These are phyloP conservation scores for Monascus purpureus DNA, from an alignment of 495 filamentous ascomycete genomes.

Conservation along the genomic window DNA sequence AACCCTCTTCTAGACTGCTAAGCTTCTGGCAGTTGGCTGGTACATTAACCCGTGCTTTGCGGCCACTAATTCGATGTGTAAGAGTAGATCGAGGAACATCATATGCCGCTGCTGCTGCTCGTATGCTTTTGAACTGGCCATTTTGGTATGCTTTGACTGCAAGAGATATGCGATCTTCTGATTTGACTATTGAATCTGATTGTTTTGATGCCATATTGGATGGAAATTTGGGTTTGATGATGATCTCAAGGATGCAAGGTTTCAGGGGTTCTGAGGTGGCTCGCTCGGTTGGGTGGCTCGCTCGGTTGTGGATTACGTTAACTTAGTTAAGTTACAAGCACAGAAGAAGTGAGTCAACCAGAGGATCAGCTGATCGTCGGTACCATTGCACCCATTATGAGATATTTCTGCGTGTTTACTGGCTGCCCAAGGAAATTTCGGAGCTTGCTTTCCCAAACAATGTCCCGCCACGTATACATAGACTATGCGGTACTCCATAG, in stretches of 20 bases:
- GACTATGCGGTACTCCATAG: too few species aligned
- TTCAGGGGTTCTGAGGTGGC: neutral
- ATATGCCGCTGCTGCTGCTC: neutral
- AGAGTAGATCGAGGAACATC: neutral
- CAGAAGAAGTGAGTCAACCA: too few species aligned
- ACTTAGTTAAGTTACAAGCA: too few species aligned
- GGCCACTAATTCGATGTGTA: neutral
- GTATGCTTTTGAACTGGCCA: neutral
- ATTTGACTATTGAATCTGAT: neutral
- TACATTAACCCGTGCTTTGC: neutral
- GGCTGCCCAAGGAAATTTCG: too few species aligned
- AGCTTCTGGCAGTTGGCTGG: neutral
- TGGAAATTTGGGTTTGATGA: neutral
- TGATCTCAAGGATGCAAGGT: neutral
- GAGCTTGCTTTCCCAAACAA: too few species aligned
- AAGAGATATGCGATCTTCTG: neutral
- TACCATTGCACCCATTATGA: too few species aligned
- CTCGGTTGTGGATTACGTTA: constrained; percentile 1
- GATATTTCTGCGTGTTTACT: too few species aligned
- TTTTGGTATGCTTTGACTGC: neutral
- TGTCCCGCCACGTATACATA: too few species aligned
- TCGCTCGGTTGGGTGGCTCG: neutral
- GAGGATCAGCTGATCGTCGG: too few species aligned
- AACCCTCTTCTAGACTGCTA: neutral
- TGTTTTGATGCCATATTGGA: constrained; percentile 1